phyloP scores from a whole-genome alignment of 1,284 basidiomycete genomes.

The Fomitopsis schrenkii region DNA sequence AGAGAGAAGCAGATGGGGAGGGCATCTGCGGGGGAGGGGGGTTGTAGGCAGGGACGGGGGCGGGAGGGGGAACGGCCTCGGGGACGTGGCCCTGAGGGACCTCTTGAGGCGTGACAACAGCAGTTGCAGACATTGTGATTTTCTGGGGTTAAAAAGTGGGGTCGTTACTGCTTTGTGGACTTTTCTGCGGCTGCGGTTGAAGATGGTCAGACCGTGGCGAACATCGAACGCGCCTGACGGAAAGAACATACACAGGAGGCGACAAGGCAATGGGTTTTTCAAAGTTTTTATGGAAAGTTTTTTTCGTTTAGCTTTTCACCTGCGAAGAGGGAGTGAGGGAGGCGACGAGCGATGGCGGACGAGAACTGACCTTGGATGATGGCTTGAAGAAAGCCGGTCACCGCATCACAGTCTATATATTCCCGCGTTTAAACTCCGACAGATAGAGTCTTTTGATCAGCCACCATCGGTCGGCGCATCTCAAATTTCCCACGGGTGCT shows the following conservation, averaged over 20 bases:
- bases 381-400: slow-evolving; percentile 34
- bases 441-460: slow-evolving; percentile 9
- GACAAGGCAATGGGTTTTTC: slow-evolving; percentile 70
- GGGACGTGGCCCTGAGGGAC: slow-evolving; percentile 28
- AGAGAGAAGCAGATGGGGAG: slow-evolving; percentile 88
- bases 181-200: slow-evolving; percentile 59
- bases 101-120: slow-evolving; percentile 30
- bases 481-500: not conserved
- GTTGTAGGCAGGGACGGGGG: slow-evolving; percentile 52
- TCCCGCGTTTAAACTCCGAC: slow-evolving; percentile 34
- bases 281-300: slow-evolving; percentile 35
- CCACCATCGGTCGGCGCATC: not conserved
- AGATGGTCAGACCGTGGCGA: slow-evolving; percentile 16
- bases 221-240: slow-evolving; percentile 17
- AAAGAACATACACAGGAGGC: slow-evolving; percentile 55
- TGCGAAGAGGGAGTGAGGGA: slow-evolving; percentile 6
- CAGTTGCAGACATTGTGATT: slow-evolving; percentile 54
- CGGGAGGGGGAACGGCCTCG: slow-evolving; percentile 32
- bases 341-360: slow-evolving; percentile 11
- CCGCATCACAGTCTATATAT: slow-evolving; percentile 19
- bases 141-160: slow-evolving; percentile 43
- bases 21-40: slow-evolving; percentile 54
- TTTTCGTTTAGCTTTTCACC: slow-evolving; percentile 45
- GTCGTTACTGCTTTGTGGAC: slow-evolving; percentile 86
- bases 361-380: slow-evolving; percentile 39